Base-by-base conservation (phyloP, 2,329 filamentous ascomycete species). In the Reticulascus tulasneorum region DNA sequence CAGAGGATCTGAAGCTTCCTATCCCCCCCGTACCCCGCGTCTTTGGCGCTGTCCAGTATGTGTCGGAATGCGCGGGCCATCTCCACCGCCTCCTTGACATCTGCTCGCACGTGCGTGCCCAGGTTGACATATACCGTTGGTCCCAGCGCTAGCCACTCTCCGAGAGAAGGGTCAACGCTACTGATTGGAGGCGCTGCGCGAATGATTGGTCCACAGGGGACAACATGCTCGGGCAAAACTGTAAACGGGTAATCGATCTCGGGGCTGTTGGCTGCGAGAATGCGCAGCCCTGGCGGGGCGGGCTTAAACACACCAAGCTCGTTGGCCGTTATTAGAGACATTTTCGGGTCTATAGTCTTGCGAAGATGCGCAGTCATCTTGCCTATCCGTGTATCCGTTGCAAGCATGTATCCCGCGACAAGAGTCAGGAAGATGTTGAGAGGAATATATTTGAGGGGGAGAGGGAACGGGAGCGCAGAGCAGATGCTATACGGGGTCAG, bases 251-350 rank as follows among this genome's bases (percentile, higher is more conserved):
- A 37, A 15, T 40, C 38, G 9, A 40, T 40, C 12, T 41, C 38
- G 8, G 25, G 26, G 11, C 41, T 37, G 17, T 44, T 44, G 12
- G 33, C 29, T 19, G 37, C 37, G 12, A 37, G 33, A 7, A 35
- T 23, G 4, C 24, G 25, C 6, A 37, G 22, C 12, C 41, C 34
- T 7, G 26, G 12, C 24, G 26, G 30, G 1, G 43, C 30, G n/a
- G 33, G 22, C 13, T 40, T 42, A 4, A 51, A 30, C 8, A 57
- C 35, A 10, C 52, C 49, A 2, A 68, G 32, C 7, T 58, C 46
- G 33, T 64, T 56, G 35, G 55, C 59, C 2, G 67, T 52, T 35
- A 74, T 74, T 11, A 61, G 38, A 1, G 62, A 62, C 10, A 69
- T 54, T 4, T 26, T n/a, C 18, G 9, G 37, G 9, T 12, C 22